Evolutionary conservation across 768 basidiomycete species (phyloP).

Genomic region (Grammothele lineata): DNA sequence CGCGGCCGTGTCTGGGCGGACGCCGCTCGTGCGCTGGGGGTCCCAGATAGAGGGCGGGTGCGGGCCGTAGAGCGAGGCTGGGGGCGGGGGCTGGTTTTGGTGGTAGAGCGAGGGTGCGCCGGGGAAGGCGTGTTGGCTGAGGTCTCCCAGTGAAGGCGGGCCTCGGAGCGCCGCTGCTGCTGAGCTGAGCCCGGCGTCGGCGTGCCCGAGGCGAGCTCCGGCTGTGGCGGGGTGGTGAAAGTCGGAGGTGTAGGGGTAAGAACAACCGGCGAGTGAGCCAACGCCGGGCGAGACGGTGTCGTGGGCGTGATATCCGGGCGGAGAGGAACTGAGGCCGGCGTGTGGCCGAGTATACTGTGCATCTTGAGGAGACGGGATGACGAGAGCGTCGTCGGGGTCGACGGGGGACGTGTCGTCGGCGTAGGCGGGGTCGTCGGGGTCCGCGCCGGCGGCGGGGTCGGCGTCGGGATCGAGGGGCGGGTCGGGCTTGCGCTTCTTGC

Average conservation of each 20-base stretch:
- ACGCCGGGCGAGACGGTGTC: constrained; percentile 4
- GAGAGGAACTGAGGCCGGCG: constrained; percentile 3
- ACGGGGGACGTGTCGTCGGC: constrained; percentile 37
- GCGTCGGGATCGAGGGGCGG: constrained; percentile 27
- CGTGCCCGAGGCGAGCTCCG: not conserved
- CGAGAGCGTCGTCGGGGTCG: constrained; percentile 27
- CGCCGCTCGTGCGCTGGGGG: constrained; percentile 1
- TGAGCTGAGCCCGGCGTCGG: not conserved
- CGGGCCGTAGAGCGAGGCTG: not conserved
- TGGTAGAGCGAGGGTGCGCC: not conserved
- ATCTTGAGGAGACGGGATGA: constrained; percentile 17
- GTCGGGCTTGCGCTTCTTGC: constrained; percentile 52
- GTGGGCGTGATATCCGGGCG: constrained; percentile 15
- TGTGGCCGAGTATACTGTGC: constrained; percentile 21
- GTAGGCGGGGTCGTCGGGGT: constrained; percentile 29
- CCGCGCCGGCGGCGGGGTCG: constrained; percentile 28
- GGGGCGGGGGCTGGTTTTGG: not conserved
- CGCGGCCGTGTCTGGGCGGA: not conserved
- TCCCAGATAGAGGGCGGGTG: too few species aligned
- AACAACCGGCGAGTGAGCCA: constrained; percentile 4
- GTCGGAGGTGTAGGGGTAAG: constrained; percentile 12
- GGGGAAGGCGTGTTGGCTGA: not conserved
- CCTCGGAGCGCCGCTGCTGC: not conserved
- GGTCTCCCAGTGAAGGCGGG: not conserved
- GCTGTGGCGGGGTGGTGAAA: constrained; percentile 2